Conservation (phyloP, 352 stramenopile genomes). For the Globisporangium lucens region DNA sequence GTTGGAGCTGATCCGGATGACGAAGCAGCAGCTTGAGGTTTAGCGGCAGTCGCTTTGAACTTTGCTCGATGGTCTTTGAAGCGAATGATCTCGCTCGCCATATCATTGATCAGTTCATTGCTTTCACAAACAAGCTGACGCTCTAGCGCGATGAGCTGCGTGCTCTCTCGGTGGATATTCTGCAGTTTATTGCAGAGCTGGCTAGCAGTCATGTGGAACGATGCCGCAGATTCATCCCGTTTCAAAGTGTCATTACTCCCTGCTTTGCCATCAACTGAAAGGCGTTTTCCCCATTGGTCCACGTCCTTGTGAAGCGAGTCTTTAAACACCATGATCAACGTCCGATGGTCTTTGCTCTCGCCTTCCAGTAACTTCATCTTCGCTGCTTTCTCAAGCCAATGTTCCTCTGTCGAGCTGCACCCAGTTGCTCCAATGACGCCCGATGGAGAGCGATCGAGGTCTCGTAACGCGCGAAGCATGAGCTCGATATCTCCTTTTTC, state of each 20-base stretch:
- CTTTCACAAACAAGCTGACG: slow-evolving; percentile 57
- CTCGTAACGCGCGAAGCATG: slow-evolving; percentile 67
- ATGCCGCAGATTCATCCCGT: slow-evolving; percentile 64
- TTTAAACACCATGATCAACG: slow-evolving; percentile 81
- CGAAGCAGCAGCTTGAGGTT: not conserved
- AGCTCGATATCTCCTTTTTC: slow-evolving; percentile 83
- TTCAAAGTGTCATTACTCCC: slow-evolving; percentile 20
- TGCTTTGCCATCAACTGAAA: slow-evolving; percentile 6
- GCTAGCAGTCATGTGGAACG: slow-evolving; percentile 73
- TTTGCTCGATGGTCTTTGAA: slow-evolving; percentile 52
- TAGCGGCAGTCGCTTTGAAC: slow-evolving; percentile 26
- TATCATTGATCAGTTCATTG: slow-evolving; percentile 65
- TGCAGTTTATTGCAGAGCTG: slow-evolving; percentile 80
- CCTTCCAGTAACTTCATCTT: slow-evolving; percentile 61
- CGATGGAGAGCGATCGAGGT: slow-evolving; percentile 36
- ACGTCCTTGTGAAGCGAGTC: slow-evolving; percentile 79
- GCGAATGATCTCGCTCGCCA: slow-evolving; percentile 56
- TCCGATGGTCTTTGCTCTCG: slow-evolving; percentile 76
- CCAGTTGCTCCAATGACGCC: slow-evolving; percentile 11
- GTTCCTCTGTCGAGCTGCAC: slow-evolving; percentile 32
- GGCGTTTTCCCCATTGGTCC: slow-evolving; percentile 60
- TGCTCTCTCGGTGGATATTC: slow-evolving; percentile 74
- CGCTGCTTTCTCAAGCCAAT: slow-evolving; percentile 59
- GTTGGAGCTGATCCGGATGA: not conserved
- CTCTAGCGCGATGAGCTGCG: slow-evolving; percentile 63